Percentiles rank a stretch among this genome's conserved stretches.
These are phyloP conservation scores for Pochonia chlamydosporia DNA, from an alignment of 2,329 filamentous ascomycete genomes.

Conservation along the genomic window DNA sequence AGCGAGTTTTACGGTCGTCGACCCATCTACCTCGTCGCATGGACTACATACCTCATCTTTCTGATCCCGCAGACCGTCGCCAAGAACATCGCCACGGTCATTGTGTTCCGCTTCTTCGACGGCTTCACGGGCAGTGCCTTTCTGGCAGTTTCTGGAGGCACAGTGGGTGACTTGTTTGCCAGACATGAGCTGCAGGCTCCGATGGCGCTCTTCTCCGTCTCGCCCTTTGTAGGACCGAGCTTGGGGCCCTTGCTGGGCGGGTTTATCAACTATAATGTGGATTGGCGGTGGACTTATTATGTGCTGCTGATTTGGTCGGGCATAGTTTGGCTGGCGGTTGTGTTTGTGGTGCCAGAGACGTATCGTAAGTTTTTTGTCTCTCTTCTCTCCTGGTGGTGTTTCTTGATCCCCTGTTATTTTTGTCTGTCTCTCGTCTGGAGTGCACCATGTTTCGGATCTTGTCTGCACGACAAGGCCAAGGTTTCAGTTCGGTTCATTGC, in stretches of 20 bases:
- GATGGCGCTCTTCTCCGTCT: constrained; percentile 74
- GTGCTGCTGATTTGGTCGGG: constrained; percentile 76
- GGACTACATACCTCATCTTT: constrained; percentile 71
- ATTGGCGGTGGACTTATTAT: constrained; percentile 83
- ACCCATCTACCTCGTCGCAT: constrained; percentile 73
- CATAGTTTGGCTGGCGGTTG: constrained; percentile 56
- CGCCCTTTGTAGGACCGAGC: constrained; percentile 58
- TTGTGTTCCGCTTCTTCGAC: constrained; percentile 72
- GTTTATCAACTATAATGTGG: constrained; percentile 71
- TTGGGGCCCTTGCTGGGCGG: constrained; percentile 62
- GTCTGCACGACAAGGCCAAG: too few relatives aligned
- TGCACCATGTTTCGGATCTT: too few relatives aligned
- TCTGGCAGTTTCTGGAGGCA: constrained; percentile 73
- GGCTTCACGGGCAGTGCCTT: constrained; percentile 66
- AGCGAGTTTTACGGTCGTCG: constrained; percentile 78
- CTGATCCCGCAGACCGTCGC: constrained; percentile 76
- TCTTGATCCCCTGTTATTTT: background rate
- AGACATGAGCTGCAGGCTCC: constrained; percentile 65
- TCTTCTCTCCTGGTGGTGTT: background rate
- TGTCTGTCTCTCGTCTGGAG: background rate
- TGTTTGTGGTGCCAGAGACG: constrained; percentile 78
- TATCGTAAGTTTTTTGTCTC: constrained; percentile 50
- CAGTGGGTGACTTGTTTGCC: constrained; percentile 74
- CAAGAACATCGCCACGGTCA: constrained; percentile 73
- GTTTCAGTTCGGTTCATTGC: too few relatives aligned